phyloP scores from a whole-genome alignment of 768 basidiomycete species.

The Mycena indigotica region DNA sequence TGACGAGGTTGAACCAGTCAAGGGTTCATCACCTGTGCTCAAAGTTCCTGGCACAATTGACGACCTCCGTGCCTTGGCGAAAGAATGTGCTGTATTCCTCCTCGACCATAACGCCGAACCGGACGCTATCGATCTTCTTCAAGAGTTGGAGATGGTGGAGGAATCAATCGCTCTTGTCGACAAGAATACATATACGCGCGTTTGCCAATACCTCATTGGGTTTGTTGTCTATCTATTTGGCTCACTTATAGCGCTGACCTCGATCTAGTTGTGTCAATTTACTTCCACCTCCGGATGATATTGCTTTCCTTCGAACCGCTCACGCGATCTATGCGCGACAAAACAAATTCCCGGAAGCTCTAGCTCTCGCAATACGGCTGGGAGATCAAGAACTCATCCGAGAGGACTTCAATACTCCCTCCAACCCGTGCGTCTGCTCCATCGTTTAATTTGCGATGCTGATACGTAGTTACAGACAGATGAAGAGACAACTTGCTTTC shows the following conservation, averaged over 20 bases:
- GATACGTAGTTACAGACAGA: conserved; percentile 49
- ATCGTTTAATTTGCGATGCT: conserved; percentile 2
- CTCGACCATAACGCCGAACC: conserved; percentile 94
- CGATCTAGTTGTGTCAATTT: conserved; percentile 76
- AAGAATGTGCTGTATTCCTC: conserved; percentile 86
- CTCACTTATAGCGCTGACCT: conserved; percentile 5
- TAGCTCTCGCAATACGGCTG: conserved; percentile 82
- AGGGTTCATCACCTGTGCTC: not conserved
- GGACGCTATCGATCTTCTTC: conserved; percentile 92
- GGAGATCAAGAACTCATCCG: conserved; percentile 79
- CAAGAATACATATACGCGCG: conserved; percentile 80
- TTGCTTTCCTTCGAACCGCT: conserved; percentile 84
- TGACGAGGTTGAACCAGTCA: conserved; percentile 21
- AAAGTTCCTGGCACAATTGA: conserved; percentile 34
- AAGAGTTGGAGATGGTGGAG: conserved; percentile 88
- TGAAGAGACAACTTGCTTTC: conserved; percentile 95
- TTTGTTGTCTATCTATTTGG: conserved; percentile 35
- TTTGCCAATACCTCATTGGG: conserved; percentile 95
- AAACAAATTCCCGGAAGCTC: conserved; percentile 87
- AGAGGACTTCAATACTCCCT: conserved; percentile 87
- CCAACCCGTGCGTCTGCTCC: conserved; percentile 68
- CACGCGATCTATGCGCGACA: conserved; percentile 88
- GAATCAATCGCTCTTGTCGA: conserved; percentile 81
- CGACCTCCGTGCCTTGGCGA: conserved; percentile 74
- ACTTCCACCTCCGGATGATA: conserved; percentile 90